Conservation (phyloP, 768 basidiomycete genomes). For the Collybia sp. region DNA sequence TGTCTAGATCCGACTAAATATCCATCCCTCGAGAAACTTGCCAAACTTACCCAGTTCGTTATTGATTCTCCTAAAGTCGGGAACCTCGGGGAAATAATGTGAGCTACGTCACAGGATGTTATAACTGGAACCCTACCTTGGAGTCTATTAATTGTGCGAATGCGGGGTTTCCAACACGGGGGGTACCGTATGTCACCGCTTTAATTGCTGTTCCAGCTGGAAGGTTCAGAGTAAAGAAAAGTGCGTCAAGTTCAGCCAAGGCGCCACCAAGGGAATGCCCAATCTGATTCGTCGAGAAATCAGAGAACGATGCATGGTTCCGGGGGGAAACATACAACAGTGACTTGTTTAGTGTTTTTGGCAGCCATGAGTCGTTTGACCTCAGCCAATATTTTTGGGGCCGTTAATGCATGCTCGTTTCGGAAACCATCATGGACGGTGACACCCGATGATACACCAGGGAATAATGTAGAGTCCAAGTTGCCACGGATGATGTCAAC, state of each 20-base stretch:
- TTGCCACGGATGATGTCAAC: conserved; percentile 29
- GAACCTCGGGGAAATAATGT: conserved; percentile 15
- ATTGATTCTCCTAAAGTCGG: conserved; percentile 36
- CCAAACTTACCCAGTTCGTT: conserved; percentile 24
- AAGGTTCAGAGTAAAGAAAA: conserved; percentile 45
- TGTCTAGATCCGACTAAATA: conserved; percentile 18
- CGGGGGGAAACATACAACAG: conserved; percentile 24
- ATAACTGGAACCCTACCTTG: conserved; percentile 21
- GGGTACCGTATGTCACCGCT: conserved; percentile 43
- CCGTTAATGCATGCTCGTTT: conserved; percentile 43
- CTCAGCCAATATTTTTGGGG: conserved; percentile 36
- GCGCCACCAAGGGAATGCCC: conserved; percentile 52
- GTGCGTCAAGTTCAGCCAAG: conserved; percentile 44
- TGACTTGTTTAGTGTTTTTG: conserved; percentile 35
- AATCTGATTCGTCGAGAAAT: conserved; percentile 18
- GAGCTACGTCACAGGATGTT: not conserved
- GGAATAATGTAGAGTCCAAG: conserved; percentile 47
- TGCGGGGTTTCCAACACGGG: conserved; percentile 46
- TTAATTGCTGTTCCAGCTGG: conserved; percentile 33
- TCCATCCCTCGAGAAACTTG: not conserved
- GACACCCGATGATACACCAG: conserved; percentile 40
- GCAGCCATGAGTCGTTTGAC: conserved; percentile 33
- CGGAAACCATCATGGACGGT: conserved; percentile 52
- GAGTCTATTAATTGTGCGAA: conserved; percentile 46
- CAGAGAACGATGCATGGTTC: too few relatives aligned